Conservation (phyloP, 441 rosid species). For the Adansonia grandidieri region DNA sequence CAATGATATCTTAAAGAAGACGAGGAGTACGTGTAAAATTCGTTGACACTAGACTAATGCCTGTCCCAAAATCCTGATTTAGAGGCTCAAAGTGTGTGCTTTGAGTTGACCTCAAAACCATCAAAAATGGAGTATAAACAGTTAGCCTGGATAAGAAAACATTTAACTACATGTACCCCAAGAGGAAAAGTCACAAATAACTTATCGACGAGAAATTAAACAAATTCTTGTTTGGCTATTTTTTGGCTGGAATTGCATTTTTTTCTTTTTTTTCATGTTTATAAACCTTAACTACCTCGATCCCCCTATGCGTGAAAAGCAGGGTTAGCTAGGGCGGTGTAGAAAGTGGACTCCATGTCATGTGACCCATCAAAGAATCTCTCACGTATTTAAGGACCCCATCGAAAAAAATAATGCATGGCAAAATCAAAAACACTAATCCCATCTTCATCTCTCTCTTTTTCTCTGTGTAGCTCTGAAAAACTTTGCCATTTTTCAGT, state of each 20-base stretch:
- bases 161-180: too few species aligned
- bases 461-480: not conserved
- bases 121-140: constrained; percentile 13
- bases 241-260: too few species aligned
- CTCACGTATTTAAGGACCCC: constrained; percentile 35
- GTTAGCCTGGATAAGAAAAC: not conserved
- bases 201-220: not conserved
- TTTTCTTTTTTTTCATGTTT: not conserved
- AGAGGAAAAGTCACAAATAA: too few species aligned
- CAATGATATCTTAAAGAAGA: too few species aligned
- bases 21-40: not conserved
- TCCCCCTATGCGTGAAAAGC: constrained; percentile 35
- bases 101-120: constrained; percentile 38
- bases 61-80: constrained; percentile 17
- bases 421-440: constrained; percentile 24
- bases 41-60: constrained; percentile 14
- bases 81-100: constrained; percentile 22
- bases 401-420: constrained; percentile 34
- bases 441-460: not conserved
- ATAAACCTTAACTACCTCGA: not conserved
- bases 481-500: not conserved
- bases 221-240: not conserved
- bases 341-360: constrained; percentile 50
- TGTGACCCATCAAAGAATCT: constrained; percentile 30
- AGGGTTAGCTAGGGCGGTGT: constrained; percentile 34